Evolutionary conservation across 768 basidiomycete genomes (phyloP).

Genomic region (Boletus sp.): DNA sequence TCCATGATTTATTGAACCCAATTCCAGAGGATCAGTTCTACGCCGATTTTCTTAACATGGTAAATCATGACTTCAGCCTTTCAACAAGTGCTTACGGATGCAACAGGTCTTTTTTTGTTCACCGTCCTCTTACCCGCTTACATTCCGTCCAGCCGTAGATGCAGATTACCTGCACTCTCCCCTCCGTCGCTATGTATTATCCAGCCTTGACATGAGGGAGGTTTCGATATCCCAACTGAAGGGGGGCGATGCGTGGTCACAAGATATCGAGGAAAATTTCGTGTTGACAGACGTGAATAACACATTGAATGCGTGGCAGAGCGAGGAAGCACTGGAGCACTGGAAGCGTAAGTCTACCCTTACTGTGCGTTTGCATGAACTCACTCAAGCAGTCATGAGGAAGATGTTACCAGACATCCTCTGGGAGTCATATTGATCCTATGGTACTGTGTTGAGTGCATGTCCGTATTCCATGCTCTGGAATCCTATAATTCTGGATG

Average conservation of each 20-base stretch:
- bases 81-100: conserved; percentile 5
- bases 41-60: conserved; percentile 71
- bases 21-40: conserved; percentile 47
- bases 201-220: conserved; percentile 52
- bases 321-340: conserved; percentile 61
- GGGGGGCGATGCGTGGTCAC: conserved; percentile 17
- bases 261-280: conserved; percentile 40
- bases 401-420: conserved; percentile 65
- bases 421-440: conserved; percentile 73
- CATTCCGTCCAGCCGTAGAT: conserved; percentile 54
- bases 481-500: neutral
- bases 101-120: conserved; percentile 83
- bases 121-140: conserved; percentile 47
- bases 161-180: conserved; percentile 69
- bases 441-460: neutral
- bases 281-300: conserved; percentile 65
- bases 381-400: conserved; percentile 63
- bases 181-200: conserved; percentile 61
- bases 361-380: neutral
- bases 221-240: conserved; percentile 45
- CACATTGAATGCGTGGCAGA: conserved; percentile 64
- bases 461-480: neutral
- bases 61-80: conserved; percentile 33
- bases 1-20: conserved; percentile 63
- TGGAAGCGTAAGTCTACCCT: conserved; percentile 62